Percentiles rank a stretch among this genome's conserved stretches.
Conservation (phyloP, 768 basidiomycete species). For the Lactarius indigo region DNA sequence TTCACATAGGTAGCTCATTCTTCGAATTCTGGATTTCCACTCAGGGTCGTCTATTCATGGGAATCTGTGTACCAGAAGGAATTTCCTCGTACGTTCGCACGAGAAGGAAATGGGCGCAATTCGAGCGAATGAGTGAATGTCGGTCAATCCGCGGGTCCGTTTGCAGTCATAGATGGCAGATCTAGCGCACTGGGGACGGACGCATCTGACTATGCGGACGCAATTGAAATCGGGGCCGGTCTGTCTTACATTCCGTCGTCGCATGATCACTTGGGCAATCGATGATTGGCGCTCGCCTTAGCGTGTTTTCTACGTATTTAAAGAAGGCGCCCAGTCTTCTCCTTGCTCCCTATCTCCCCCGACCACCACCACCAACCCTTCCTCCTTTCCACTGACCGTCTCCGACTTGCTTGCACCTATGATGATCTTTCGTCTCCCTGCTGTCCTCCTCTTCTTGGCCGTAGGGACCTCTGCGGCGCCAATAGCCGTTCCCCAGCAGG, state of each 20-base stretch:
- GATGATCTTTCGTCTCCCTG: constrained; percentile 1
- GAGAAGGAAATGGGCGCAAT: background rate
- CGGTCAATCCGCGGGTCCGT: background rate
- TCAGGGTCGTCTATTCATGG: background rate
- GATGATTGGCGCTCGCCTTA: background rate
- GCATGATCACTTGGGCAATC: background rate
- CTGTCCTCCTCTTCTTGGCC: constrained; percentile 1
- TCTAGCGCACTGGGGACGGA: background rate
- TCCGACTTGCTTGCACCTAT: background rate
- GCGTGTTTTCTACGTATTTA: background rate
- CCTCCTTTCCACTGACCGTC: background rate
- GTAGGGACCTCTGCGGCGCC: constrained; percentile 5
- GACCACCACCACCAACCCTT: background rate
- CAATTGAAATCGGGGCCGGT: background rate
- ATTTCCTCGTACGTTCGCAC: background rate
- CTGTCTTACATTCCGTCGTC: background rate
- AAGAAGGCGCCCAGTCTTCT: background rate
- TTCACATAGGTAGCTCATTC: background rate
- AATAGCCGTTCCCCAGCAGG: background rate
- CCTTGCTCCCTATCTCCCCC: background rate
- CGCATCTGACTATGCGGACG: background rate
- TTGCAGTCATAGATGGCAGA: background rate
- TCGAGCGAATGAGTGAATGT: background rate
- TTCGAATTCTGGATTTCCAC: background rate
- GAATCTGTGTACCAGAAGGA: background rate